Evolutionary conservation across 208 protist species (phyloP).

Genomic region (Acanthamoeba royreba): DNA sequence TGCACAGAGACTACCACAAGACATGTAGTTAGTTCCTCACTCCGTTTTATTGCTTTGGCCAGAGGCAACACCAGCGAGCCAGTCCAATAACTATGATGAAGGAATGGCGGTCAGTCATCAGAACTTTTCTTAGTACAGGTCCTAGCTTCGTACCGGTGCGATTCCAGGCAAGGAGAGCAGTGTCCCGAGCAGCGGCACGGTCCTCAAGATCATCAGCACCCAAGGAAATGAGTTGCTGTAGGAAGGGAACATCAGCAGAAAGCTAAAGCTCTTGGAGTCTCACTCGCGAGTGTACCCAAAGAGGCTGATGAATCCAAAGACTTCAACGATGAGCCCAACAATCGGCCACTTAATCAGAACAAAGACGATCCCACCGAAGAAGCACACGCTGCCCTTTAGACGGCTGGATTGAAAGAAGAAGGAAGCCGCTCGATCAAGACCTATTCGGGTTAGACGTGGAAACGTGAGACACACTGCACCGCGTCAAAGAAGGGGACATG

Average conservation of each 20-base stretch:
- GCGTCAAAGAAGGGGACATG: background rate
- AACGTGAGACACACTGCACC: background rate
- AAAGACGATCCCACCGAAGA: slow-evolving; percentile 73
- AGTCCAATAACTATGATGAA: background rate
- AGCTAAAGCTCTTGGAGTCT: background rate
- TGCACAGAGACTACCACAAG: too few relatives aligned
- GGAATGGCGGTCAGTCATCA: background rate
- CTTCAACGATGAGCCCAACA: slow-evolving; percentile 74
- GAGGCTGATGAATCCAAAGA: slow-evolving; percentile 78
- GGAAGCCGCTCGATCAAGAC: background rate
- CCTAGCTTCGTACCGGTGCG: background rate
- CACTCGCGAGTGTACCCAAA: slow-evolving; percentile 70
- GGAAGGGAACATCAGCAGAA: background rate
- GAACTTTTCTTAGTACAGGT: background rate
- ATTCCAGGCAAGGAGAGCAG: slow-evolving; percentile 53
- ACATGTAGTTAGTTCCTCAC: too few relatives aligned
- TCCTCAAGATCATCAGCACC: slow-evolving; percentile 61
- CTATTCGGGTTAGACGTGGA: background rate
- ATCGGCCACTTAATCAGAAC: slow-evolving; percentile 70
- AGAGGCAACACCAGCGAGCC: background rate
- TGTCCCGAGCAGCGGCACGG: slow-evolving; percentile 67
- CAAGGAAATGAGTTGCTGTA: slow-evolving; percentile 74
- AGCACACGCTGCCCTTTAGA: slow-evolving; percentile 64
- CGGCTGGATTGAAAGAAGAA: slow-evolving; percentile 75
- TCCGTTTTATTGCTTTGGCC: background rate